Evolutionary conservation across 306 rosid genomes (phyloP).

Genomic region (Medicago lupulina): DNA sequence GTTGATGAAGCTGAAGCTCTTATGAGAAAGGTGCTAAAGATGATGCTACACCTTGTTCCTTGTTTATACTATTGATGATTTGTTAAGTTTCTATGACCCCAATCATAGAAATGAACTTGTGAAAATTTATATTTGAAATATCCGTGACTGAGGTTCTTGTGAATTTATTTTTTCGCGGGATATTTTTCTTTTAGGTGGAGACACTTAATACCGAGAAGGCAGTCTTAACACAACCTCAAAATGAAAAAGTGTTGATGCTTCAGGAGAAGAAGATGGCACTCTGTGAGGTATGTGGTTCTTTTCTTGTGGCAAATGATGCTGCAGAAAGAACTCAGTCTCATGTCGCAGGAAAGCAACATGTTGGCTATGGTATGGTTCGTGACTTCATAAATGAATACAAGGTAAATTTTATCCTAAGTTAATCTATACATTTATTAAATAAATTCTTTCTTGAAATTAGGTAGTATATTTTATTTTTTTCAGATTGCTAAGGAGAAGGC

Average conservation of each 20-base stretch:
- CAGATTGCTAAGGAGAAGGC: slow-evolving; percentile 89
- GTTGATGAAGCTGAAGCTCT: slow-evolving; percentile 99
- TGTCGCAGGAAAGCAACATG: slow-evolving; percentile 96
- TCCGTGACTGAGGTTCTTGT: slow-evolving; percentile 4
- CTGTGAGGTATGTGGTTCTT: slow-evolving; percentile 98
- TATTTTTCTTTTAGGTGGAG: slow-evolving; percentile 70
- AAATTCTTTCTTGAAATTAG: slow-evolving; percentile 24
- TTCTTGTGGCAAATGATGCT: slow-evolving; percentile 99
- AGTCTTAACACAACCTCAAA: slow-evolving; percentile 73
- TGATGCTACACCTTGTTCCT: slow-evolving; percentile 32
- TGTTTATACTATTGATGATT: neutral
- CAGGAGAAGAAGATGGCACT: slow-evolving; percentile 99
- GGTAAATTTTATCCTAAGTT: slow-evolving; percentile 51
- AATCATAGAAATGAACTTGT: neutral
- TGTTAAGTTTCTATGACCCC: neutral
- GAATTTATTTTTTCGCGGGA: slow-evolving; percentile 1
- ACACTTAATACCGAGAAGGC: slow-evolving; percentile 87
- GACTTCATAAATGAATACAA: slow-evolving; percentile 85
- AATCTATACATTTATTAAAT: slow-evolving; percentile 19
- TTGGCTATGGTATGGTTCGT: slow-evolving; percentile 99
- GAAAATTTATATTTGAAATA: slow-evolving; percentile 4
- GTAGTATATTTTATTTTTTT: slow-evolving; percentile 34
- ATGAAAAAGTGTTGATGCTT: slow-evolving; percentile 76
- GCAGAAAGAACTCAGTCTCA: slow-evolving; percentile 98
- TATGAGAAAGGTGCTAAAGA: slow-evolving; percentile 85